These are phyloP conservation scores for Sisymbrium irio DNA, from an alignment of 345 rosid genomes.

Conservation along the genomic window DNA sequence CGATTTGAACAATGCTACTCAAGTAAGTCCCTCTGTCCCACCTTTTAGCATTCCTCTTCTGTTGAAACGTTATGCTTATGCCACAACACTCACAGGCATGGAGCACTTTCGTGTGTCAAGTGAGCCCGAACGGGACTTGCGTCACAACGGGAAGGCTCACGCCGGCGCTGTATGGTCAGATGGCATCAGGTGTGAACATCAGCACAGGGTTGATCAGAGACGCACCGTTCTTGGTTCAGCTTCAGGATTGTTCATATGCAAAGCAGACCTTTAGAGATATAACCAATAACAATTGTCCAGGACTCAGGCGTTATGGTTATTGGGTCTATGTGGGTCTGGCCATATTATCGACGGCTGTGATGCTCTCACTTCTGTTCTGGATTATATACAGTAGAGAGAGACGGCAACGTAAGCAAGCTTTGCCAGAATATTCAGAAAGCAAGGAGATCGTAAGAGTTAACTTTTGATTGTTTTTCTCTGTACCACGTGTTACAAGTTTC, in stretches of 20 bases:
- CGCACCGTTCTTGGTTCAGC: constrained; percentile 60
- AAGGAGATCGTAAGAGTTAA: constrained; percentile 35
- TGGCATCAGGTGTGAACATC: constrained; percentile 59
- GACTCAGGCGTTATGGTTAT: constrained; percentile 51
- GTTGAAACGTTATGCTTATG: neutral
- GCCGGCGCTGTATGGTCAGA: constrained; percentile 60
- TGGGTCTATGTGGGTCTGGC: constrained; percentile 67
- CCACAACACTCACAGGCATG: constrained; percentile 50
- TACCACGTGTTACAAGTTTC: neutral
- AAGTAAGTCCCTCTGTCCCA: constrained; percentile 44
- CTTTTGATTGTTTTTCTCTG: constrained; percentile 23
- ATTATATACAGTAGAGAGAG: constrained; percentile 66
- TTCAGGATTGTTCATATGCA: constrained; percentile 82
- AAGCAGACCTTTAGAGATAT: constrained; percentile 67
- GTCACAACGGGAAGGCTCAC: constrained; percentile 72
- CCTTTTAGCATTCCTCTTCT: neutral
- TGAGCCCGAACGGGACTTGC: constrained; percentile 61
- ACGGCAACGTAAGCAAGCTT: constrained; percentile 38
- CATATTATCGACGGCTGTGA: constrained; percentile 72
- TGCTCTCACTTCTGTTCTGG: constrained; percentile 92
- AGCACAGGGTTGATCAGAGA: constrained; percentile 54
- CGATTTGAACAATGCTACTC: constrained; percentile 68
- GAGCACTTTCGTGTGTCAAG: constrained; percentile 72
- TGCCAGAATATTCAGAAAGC: constrained; percentile 18
- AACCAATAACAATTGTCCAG: constrained; percentile 62